Evolutionary conservation across 495 filamentous ascomycete genomes (phyloP).

Genomic region (Staphylotrichum tortipilum): DNA sequence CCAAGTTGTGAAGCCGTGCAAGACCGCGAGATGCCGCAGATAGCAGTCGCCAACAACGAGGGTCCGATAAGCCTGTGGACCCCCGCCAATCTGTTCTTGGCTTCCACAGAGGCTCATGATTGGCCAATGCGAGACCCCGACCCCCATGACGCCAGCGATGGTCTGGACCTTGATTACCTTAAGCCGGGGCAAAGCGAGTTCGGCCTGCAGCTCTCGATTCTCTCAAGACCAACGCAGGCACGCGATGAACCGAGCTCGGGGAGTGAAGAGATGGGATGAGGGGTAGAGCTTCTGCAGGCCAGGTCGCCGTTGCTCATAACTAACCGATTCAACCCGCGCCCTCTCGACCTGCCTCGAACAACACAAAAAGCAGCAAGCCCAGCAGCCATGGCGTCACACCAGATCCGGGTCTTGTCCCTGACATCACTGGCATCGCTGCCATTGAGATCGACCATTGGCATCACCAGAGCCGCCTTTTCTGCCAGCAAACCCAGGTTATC

Average conservation of each 20-base stretch:
- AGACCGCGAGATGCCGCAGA: background rate
- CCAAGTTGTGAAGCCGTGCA: too few species aligned
- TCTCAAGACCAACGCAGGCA: background rate
- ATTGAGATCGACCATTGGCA: too few species aligned
- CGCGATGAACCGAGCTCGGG: too few species aligned
- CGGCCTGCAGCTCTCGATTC: constrained; percentile 5
- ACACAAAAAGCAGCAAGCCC: background rate
- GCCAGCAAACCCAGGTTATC: constrained; percentile 15
- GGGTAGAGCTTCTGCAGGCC: too few species aligned
- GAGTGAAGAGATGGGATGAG: constrained; percentile 7
- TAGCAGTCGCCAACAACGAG: background rate
- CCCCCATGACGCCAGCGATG: constrained; percentile 7
- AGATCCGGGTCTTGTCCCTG: constrained; percentile 14
- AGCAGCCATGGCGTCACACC: constrained; percentile 16
- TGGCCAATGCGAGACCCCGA: constrained; percentile 14
- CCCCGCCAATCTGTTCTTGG: background rate
- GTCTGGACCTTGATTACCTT: constrained; percentile 2
- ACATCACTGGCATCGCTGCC: too few species aligned
- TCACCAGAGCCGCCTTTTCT: constrained; percentile 12
- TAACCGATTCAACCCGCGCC: constrained; percentile 11
- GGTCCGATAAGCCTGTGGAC: background rate
- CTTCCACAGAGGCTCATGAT: background rate
- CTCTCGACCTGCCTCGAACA: background rate
- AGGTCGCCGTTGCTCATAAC: background rate
- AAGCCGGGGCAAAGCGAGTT: constrained; percentile 27